phyloP scores from a whole-genome alignment of 148 eudicot species.

The Cornus suecica region DNA sequence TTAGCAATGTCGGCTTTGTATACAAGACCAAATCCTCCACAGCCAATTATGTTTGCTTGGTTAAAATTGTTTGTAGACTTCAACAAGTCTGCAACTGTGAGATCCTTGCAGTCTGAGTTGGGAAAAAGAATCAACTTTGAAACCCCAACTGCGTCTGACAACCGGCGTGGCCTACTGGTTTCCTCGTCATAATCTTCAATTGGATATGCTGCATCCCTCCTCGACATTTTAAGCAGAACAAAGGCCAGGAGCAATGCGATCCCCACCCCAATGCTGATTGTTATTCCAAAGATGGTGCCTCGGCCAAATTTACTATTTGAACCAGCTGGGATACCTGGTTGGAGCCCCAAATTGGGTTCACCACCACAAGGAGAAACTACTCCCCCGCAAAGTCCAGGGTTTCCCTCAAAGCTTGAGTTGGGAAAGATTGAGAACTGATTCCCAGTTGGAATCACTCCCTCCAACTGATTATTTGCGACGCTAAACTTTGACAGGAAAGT shows the following conservation, averaged over 20 bases:
- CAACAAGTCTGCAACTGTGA: constrained; percentile 60
- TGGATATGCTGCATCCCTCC: constrained; percentile 28
- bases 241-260: constrained; percentile 56
- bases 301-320: constrained; percentile 33
- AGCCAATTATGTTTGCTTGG: constrained; percentile 83
- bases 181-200: constrained; percentile 51
- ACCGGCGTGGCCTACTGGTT: constrained; percentile 30
- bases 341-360: constrained; percentile 10
- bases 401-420: constrained; percentile 78
- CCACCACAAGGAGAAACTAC: constrained; percentile 41
- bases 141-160: constrained; percentile 43
- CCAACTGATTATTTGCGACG: constrained; percentile 73
- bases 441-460: constrained; percentile 63
- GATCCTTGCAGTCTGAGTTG: constrained; percentile 62
- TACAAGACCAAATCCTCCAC: constrained; percentile 92
- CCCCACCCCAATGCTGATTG: constrained; percentile 57
- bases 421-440: constrained; percentile 76
- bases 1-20: constrained; percentile 74
- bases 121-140: constrained; percentile 74
- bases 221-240: constrained; percentile 48
- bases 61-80: constrained; percentile 83
- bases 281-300: constrained; percentile 54
- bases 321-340: constrained; percentile 20
- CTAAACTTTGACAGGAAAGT: constrained; percentile 78
- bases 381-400: constrained; percentile 81